phyloP scores from a whole-genome alignment of 768 basidiomycete species.

The Boletus reticuloceps region DNA sequence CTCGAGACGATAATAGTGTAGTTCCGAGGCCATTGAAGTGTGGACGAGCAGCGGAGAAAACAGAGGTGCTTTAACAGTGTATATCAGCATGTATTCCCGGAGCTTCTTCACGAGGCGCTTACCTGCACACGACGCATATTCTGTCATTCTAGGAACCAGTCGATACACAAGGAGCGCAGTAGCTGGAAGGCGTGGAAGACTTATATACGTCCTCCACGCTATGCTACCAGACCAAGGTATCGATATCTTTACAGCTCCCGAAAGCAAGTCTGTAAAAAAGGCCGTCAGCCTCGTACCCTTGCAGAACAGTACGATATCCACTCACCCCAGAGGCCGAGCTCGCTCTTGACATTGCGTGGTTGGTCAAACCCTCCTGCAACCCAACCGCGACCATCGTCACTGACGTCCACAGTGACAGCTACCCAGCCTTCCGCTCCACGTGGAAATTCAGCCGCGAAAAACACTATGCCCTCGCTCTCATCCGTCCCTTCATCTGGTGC shows the following conservation, averaged over 20 bases:
- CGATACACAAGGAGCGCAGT: conserved; percentile 67
- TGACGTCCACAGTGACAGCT: conserved; percentile 49
- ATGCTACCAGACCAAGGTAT: conserved; percentile 26
- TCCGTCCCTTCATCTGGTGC: conserved; percentile 65
- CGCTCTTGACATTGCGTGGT: conserved; percentile 29
- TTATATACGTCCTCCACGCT: conserved; percentile 43
- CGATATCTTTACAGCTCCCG: conserved; percentile 34
- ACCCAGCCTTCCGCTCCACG: conserved; percentile 39
- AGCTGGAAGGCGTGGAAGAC: conserved; percentile 55
- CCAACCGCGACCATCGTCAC: conserved; percentile 58
- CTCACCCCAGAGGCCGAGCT: conserved; percentile 44
- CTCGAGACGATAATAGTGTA: conserved; percentile 62
- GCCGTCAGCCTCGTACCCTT: conserved; percentile 6
- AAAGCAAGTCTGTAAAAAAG: conserved; percentile 38
- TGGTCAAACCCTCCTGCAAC: conserved; percentile 53
- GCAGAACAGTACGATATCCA: conserved; percentile 2
- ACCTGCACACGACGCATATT: conserved; percentile 30
- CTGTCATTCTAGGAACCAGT: conserved; percentile 35
- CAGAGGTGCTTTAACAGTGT: conserved; percentile 41
- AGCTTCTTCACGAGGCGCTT: not conserved
- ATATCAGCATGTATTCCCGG: conserved; percentile 4
- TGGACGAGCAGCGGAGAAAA: conserved; percentile 69
- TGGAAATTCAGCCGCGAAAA: conserved; percentile 53
- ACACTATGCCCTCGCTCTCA: conserved; percentile 70
- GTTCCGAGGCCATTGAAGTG: conserved; percentile 55